Conservation (phyloP, 192 early-diverging fungal genomes). For the Backusella macrospora region DNA sequence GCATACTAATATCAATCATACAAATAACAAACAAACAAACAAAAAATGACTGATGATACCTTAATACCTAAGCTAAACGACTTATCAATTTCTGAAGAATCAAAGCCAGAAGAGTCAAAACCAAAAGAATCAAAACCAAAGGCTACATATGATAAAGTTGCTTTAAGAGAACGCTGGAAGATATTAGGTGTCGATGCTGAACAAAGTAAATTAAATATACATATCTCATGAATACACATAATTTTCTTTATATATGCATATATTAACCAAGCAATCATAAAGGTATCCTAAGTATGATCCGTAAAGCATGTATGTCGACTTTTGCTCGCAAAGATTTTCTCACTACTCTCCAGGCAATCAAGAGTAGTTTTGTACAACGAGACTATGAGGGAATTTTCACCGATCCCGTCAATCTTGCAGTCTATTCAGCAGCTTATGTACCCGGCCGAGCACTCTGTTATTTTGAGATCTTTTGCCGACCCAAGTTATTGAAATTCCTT, state of each 20-base stretch:
- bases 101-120: too few species aligned
- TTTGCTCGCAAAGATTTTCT: slow-evolving; percentile 63
- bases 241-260: neutral
- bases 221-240: neutral
- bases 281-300: slow-evolving; percentile 69
- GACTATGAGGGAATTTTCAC: slow-evolving; percentile 86
- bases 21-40: neutral
- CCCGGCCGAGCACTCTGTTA: slow-evolving; percentile 87
- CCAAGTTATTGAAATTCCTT: slow-evolving; percentile 55
- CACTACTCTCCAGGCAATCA: slow-evolving; percentile 71
- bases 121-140: too few species aligned
- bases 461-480: slow-evolving; percentile 66
- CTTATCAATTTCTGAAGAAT: neutral
- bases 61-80: neutral
- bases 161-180: slow-evolving; percentile 35
- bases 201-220: slow-evolving; percentile 42
- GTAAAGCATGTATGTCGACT: slow-evolving; percentile 59
- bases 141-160: slow-evolving; percentile 24
- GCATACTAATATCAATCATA: too few species aligned
- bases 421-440: slow-evolving; percentile 88
- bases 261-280: too few species aligned
- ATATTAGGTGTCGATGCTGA: slow-evolving; percentile 53
- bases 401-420: slow-evolving; percentile 67
- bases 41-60: neutral
- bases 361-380: slow-evolving; percentile 78